Percentiles rank a stretch among this genome's conserved stretches.
Evolutionary conservation across 176 grass and related monocot species (phyloP).

Genomic region (Hordeum marinum): DNA sequence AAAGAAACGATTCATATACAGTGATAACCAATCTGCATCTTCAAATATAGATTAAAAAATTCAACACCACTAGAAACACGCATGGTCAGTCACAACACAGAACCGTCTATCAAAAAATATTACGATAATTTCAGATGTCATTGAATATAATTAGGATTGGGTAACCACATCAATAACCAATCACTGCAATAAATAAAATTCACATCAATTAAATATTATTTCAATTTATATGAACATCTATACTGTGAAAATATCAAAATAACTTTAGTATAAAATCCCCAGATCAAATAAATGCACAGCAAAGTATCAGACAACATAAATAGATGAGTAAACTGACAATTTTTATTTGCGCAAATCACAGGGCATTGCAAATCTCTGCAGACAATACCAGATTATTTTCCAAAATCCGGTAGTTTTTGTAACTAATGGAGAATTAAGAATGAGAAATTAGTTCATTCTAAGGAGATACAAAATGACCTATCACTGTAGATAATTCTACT

Average conservation of each 20-base stretch:
- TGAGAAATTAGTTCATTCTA: not conserved
- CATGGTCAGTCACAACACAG: not conserved
- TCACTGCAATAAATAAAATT: conserved; percentile 1
- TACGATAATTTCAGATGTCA: not conserved
- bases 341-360: not conserved
- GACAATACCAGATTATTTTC: not conserved
- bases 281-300: not conserved
- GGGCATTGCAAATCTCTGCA: not conserved
- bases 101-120: not conserved
- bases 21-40: not conserved
- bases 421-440: not conserved
- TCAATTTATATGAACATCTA: conserved; percentile 1
- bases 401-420: not conserved
- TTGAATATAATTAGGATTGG: not conserved
- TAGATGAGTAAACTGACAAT: not conserved
- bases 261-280: not conserved
- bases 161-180: not conserved
- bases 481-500: too few species aligned
- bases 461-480: not conserved
- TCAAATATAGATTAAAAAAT: not conserved
- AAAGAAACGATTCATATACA: not conserved
- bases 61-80: not conserved
- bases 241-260: not conserved
- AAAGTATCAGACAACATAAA: not conserved
- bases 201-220: not conserved